Evolutionary conservation across 305 asterid genomes (phyloP).

Genomic region (Rubia balearica): DNA sequence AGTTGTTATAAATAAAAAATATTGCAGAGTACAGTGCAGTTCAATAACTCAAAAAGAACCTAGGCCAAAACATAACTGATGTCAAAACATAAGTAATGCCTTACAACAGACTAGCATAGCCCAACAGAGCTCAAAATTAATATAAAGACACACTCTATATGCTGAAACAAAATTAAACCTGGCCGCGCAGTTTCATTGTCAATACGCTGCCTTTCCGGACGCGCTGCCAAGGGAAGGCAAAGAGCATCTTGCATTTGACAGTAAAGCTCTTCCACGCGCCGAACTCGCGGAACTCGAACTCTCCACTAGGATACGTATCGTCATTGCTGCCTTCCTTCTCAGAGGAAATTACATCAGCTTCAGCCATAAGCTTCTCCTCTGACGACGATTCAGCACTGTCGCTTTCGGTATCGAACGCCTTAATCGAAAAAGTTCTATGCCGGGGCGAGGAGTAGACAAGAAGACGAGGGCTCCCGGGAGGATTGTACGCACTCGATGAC

Average conservation of each 20-base stretch:
- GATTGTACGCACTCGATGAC: slow-evolving; percentile 12
- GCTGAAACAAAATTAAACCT: slow-evolving; percentile 33
- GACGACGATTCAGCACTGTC: slow-evolving; percentile 13
- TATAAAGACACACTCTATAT: not conserved
- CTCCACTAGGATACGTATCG: slow-evolving; percentile 70
- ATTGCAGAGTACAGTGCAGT: not conserved
- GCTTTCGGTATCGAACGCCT: slow-evolving; percentile 24
- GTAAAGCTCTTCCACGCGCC: slow-evolving; percentile 52
- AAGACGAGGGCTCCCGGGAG: slow-evolving; percentile 6
- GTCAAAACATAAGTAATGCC: not conserved
- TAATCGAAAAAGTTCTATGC: slow-evolving; percentile 21
- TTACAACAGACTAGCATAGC: not conserved
- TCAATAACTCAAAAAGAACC: not conserved
- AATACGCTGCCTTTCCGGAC: slow-evolving; percentile 85
- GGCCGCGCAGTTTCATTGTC: slow-evolving; percentile 79
- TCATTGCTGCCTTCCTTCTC: slow-evolving; percentile 2
- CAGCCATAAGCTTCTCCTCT: slow-evolving; percentile 17
- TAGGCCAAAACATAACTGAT: no score
- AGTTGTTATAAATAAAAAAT: not conserved
- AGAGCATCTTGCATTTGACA: slow-evolving; percentile 68
- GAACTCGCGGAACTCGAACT: slow-evolving; percentile 54
- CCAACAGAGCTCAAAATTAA: not conserved
- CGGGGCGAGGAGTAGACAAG: not conserved
- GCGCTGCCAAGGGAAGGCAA: slow-evolving; percentile 91
- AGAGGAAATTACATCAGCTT: slow-evolving; percentile 2